Conservation (phyloP, 2,329 filamentous ascomycete genomes). For the Penicillium rolfsii region DNA sequence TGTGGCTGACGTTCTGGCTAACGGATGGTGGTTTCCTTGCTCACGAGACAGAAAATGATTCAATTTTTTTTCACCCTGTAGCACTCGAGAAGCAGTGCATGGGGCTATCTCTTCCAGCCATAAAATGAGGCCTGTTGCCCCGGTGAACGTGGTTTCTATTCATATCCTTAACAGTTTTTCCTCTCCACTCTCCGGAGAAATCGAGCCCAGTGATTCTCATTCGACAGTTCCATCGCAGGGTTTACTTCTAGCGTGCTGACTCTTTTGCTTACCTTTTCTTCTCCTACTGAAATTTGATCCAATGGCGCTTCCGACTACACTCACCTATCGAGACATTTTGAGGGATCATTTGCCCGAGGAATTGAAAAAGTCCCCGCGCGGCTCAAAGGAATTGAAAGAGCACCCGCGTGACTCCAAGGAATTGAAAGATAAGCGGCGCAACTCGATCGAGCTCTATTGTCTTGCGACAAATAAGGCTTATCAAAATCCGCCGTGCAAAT, state of each 20-base stretch:
- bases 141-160: background rate
- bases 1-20: background rate
- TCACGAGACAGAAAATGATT: background rate
- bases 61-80: background rate
- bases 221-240: background rate
- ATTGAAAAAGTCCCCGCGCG: background rate
- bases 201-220: background rate
- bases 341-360: background rate
- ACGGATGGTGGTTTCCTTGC: background rate
- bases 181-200: background rate
- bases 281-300: background rate
- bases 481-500: background rate
- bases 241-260: background rate
- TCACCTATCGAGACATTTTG: background rate
- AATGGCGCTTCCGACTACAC: background rate
- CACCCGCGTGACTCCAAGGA: no score
- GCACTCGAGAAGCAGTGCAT: background rate
- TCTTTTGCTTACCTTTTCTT: background rate
- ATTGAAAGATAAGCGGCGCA: accelerated
- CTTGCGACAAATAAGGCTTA: background rate
- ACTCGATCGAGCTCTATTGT: background rate
- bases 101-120: background rate
- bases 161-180: background rate
- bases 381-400: background rate
- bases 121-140: constrained; percentile 1